phyloP scores from a whole-genome alignment of 2,329 filamentous ascomycete genomes.

The Paramyrothecium roridum region DNA sequence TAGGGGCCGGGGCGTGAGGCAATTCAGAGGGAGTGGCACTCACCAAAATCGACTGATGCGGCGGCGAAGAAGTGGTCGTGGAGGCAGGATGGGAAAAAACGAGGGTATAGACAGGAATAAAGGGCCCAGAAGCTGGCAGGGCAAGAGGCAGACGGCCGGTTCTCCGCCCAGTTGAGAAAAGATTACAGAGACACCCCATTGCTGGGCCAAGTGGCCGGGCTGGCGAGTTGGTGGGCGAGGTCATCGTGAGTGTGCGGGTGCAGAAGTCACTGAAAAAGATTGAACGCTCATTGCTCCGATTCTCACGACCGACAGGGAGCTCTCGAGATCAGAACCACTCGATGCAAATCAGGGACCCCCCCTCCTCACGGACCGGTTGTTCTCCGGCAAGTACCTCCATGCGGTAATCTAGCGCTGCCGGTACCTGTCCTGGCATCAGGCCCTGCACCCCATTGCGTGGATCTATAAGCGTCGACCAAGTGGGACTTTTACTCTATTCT shows the following conservation, averaged over 20 bases:
- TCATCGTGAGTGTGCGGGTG: constrained; percentile 10
- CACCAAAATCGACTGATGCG: neutral
- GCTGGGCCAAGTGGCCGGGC: neutral
- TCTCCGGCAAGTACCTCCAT: neutral
- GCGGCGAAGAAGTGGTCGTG: neutral
- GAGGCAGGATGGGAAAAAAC: neutral
- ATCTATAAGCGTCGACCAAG: too few species aligned
- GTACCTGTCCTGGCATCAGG: neutral
- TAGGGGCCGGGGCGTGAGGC: neutral
- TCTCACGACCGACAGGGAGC: constrained; percentile 18
- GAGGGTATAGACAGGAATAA: constrained; percentile 1
- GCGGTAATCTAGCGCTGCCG: neutral
- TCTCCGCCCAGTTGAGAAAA: too few species aligned
- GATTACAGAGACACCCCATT: neutral
- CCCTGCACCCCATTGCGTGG: too few species aligned
- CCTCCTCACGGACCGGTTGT: neutral
- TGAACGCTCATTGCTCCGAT: constrained; percentile 30
- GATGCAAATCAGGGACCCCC: constrained; percentile 19
- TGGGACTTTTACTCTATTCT: too few species aligned
- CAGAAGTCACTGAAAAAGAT: constrained; percentile 22
- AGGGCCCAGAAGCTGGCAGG: constrained; percentile 5
- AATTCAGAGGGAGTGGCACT: neutral
- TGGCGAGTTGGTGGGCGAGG: constrained; percentile 2
- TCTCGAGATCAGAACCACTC: constrained; percentile 25
- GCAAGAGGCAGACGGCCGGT: neutral